phyloP scores from a whole-genome alignment of 2,329 filamentous ascomycete genomes.

The Dryadomyces quercivorus region DNA sequence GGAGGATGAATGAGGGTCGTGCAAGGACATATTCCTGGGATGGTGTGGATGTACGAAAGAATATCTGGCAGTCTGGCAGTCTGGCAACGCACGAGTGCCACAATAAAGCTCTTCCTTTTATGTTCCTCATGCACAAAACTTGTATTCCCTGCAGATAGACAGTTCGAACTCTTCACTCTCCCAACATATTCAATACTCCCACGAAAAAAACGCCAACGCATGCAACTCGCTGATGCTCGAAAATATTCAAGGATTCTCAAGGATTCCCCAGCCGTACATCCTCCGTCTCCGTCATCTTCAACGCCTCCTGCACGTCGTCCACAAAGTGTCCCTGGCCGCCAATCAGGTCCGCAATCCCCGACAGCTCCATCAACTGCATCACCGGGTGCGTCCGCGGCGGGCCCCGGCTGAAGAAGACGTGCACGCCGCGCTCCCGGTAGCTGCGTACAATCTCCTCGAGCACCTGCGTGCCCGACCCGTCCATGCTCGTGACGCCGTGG shows the following conservation, averaged over 20 bases:
- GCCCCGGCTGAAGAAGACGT: conserved; percentile 59
- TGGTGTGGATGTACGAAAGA: no score
- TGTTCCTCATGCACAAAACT: no score
- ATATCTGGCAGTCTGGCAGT: not conserved
- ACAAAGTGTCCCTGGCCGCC: conserved; percentile 74
- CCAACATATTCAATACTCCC: no score
- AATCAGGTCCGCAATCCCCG: conserved; percentile 74
- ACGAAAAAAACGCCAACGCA: not conserved
- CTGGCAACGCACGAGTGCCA: no score
- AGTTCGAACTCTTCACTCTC: no score
- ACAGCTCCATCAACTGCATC: conserved; percentile 60
- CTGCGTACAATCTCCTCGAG: conserved; percentile 74
- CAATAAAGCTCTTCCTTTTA: no score
- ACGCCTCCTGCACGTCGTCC: conserved; percentile 68
- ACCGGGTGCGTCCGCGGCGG: conserved; percentile 41
- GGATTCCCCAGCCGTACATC: conserved; percentile 18
- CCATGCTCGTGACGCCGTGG: conserved; percentile 89
- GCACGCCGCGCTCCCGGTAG: conserved; percentile 66
- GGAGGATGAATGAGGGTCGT: not conserved
- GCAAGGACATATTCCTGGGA: no score
- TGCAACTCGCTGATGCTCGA: not conserved
- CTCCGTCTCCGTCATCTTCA: conserved; percentile 68
- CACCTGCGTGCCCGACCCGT: conserved; percentile 87
- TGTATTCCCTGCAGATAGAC: no score
- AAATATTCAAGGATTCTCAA: not conserved